Evolutionary conservation across 495 filamentous ascomycete species (phyloP), one percentile per base, ranked within the genome.

Genomic region (Lophiotrema nucula): DNA sequence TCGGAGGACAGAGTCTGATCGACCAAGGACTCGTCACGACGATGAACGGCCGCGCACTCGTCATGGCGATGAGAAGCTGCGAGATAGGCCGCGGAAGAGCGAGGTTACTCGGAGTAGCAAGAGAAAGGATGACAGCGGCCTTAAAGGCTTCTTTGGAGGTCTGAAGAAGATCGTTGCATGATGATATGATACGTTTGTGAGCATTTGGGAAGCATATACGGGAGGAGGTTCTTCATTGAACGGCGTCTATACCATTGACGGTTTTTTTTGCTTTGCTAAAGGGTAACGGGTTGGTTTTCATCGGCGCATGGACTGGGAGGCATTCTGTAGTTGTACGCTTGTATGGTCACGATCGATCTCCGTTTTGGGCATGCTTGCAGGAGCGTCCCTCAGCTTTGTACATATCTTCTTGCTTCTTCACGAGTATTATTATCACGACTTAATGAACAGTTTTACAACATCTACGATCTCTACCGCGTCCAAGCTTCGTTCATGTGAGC

Each of bases 51-150:
- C 31, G 31, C 31, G 31, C 31, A 35, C 31, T 35, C 31, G 41
- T 31, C 41, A 56, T 24, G 56, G 41, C 12, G 49, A 47, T 4
- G 61, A 56, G 26, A 45, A 41, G 23, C 10, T 31, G 24, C 43
- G 61, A 16, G 19, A 18, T 10, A 19, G 39, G 27, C 57, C 56
- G 15, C 54, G 39, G 18, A 12, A 47, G 10, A 55, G 55, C 38
- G 62, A 60, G 22, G 53, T 33, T 4, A 48, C 42, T 5, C 18
- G 53, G 18, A 52, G 51, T 26, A 48, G 51, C 12, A 57, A 51
- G 56, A 60, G 54, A 52, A 65, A 61, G 26, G 62, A 65, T 25
- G 62, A 65, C 26, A 47, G 56, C n/a, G 56, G 52, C n/a, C 3
- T 65, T 1, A 57, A 49, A 15, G 47, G 51, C 4, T 52, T 64